Conservation (phyloP, 345 rosid genomes). For the Populus nigra region DNA sequence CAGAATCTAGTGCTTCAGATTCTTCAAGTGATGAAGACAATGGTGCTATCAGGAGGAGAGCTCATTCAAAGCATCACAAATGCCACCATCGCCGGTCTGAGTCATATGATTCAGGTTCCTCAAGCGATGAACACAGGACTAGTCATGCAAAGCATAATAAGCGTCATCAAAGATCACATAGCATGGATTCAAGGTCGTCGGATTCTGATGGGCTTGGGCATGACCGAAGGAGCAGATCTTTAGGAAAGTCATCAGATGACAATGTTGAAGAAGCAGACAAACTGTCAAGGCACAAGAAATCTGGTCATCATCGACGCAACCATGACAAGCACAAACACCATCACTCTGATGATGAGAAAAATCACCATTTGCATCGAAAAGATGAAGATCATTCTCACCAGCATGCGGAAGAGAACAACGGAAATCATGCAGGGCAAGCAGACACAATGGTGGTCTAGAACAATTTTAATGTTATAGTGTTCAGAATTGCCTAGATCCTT, state of each 20-base stretch:
- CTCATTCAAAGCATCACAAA: constrained; percentile 27
- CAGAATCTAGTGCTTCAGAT: constrained; percentile 12
- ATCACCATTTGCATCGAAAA: constrained; percentile 1
- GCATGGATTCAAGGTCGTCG: constrained; percentile 17
- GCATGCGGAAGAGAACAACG: constrained; percentile 5
- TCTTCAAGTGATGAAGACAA: constrained; percentile 29
- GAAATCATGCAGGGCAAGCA: constrained; percentile 10
- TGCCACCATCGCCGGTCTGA: constrained; percentile 5
- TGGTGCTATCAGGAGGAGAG: constrained; percentile 23
- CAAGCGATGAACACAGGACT: constrained; percentile 28
- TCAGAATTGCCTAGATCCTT: not conserved
- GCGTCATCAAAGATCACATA: constrained; percentile 13
- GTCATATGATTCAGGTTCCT: constrained; percentile 7
- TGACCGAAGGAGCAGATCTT: constrained; percentile 18
- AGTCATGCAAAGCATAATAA: constrained; percentile 28
- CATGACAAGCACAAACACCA: constrained; percentile 27
- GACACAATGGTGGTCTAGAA: not conserved
- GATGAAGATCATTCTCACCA: constrained; percentile 3
- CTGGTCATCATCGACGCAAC: constrained; percentile 13
- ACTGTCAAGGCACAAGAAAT: constrained; percentile 25
- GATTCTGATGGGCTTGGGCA: constrained; percentile 28
- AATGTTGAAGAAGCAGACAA: constrained; percentile 22
- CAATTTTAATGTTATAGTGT: not conserved
- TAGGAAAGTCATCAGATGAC: constrained; percentile 42
- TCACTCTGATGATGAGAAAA: constrained; percentile 12